A percentile compares a stretch with the other conserved stretches of the same genome.
phyloP scores from a whole-genome alignment of 139 green algal species.

The Chlorella vulgaris region DNA sequence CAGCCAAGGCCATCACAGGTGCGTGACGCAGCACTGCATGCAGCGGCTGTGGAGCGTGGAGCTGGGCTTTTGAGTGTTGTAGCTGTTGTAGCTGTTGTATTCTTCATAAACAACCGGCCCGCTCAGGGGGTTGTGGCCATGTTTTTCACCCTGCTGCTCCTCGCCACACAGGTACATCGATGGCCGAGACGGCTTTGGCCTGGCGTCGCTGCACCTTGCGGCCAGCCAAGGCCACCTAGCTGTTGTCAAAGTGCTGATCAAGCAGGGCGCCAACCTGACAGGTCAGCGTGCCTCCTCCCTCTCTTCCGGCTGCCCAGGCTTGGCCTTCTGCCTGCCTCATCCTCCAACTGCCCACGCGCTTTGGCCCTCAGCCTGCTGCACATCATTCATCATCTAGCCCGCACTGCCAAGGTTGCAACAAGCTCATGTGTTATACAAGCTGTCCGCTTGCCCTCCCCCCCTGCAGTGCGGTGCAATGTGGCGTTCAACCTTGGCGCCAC shows the following conservation, averaged over 20 bases:
- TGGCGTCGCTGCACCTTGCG: conserved; percentile 21
- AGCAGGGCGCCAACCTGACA: conserved; percentile 6
- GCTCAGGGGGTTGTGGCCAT: too few relatives aligned
- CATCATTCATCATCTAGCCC: too few relatives aligned
- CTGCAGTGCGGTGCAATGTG: conserved; percentile 25
- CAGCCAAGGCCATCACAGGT: conserved; percentile 33
- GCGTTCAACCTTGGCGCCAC: background rate
- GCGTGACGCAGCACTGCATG: too few relatives aligned
- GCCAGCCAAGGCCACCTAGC: conserved; percentile 21
- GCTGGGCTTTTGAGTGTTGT: background rate
- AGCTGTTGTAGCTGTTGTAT: too few relatives aligned
- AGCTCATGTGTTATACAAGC: too few relatives aligned
- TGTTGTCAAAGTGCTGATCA: conserved; percentile 11
- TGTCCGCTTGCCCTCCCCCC: background rate
- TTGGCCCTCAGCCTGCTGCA: too few relatives aligned
- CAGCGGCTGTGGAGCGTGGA: background rate
- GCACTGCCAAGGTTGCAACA: too few relatives aligned
- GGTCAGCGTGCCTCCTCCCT: background rate
- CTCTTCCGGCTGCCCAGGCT: background rate
- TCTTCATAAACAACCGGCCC: too few relatives aligned
- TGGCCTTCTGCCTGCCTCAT: background rate
- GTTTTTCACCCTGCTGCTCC: background rate
- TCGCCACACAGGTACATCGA: background rate
- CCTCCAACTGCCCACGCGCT: too few relatives aligned
- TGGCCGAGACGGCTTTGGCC: background rate